Evolutionary conservation across 2,329 filamentous ascomycete genomes (phyloP).

Genomic region (Fusarium dimerum): DNA sequence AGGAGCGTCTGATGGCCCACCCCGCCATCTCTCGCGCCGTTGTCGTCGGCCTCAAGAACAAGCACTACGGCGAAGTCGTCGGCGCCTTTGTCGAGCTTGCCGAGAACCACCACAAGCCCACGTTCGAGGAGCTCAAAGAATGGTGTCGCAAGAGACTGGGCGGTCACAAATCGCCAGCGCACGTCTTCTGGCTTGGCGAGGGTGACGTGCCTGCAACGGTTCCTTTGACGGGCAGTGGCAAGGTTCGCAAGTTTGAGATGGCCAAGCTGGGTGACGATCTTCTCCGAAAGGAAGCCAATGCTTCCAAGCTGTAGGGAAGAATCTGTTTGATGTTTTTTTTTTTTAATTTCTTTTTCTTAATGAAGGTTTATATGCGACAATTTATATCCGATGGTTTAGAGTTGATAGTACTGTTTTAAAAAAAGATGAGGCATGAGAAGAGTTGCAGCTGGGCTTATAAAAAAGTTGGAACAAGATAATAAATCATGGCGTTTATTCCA

Average conservation of each 20-base stretch:
- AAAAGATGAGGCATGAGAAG: background rate
- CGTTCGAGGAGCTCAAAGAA: conserved; percentile 56
- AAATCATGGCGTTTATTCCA: background rate
- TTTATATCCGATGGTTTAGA: background rate
- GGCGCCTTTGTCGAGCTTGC: conserved; percentile 59
- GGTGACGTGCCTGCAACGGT: conserved; percentile 55
- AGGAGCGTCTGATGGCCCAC: conserved; percentile 69
- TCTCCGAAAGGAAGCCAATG: conserved; percentile 48
- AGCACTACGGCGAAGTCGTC: conserved; percentile 74
- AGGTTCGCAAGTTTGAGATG: conserved; percentile 69
- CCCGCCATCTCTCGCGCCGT: conserved; percentile 63
- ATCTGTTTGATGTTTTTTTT: background rate
- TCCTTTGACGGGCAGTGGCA: conserved; percentile 71
- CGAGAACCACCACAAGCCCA: conserved; percentile 41
- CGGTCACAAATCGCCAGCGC: conserved; percentile 67
- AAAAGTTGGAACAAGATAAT: background rate
- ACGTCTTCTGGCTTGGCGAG: conserved; percentile 76
- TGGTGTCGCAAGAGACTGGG: conserved; percentile 65
- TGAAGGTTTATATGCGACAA: background rate
- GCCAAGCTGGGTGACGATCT: conserved; percentile 56
- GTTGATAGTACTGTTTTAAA: background rate
- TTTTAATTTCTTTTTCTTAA: background rate
- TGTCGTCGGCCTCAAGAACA: conserved; percentile 69
- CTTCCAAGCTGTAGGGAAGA: conserved; percentile 44
- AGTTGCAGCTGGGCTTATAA: conserved; percentile 1